Conservation (phyloP, 495 filamentous ascomycete species). For the Penicillium riverlandense region DNA sequence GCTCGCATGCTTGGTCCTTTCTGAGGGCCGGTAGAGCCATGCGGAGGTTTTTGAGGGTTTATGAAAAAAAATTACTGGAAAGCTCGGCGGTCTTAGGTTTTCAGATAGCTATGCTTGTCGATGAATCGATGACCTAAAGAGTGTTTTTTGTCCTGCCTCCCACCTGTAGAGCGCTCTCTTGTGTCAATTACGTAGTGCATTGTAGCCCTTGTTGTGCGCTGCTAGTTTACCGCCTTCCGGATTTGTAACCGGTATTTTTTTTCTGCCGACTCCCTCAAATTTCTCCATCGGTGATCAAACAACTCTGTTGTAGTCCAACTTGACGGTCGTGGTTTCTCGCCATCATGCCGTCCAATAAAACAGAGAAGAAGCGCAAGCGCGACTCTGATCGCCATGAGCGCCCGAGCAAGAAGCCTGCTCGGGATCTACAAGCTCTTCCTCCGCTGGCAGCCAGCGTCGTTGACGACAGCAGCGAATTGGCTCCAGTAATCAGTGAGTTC, state of each 20-base stretch:
- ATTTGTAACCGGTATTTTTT: constrained; percentile 15
- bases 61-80: constrained; percentile 26
- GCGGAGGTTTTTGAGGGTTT: constrained; percentile 38
- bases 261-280: constrained; percentile 14
- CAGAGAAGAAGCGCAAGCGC: constrained; percentile 71
- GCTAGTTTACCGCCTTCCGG: constrained; percentile 12
- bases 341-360: constrained; percentile 45
- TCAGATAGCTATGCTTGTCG: constrained; percentile 21
- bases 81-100: constrained; percentile 21
- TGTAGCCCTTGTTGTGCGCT: background rate
- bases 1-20: constrained; percentile 13
- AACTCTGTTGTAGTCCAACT: too few relatives aligned
- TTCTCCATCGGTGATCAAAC: too few relatives aligned
- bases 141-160: background rate
- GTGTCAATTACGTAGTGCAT: constrained; percentile 19
- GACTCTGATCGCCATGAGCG: constrained; percentile 43
- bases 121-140: constrained; percentile 22
- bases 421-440: constrained; percentile 36
- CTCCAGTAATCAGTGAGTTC: constrained; percentile 50
- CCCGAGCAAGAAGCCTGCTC: constrained; percentile 58
- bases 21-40: constrained; percentile 19
- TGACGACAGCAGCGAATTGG: constrained; percentile 47
- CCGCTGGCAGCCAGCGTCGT: constrained; percentile 51
- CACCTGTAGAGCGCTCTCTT: background rate
- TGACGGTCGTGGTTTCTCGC: background rate